Evolutionary conservation across 176 grass and related monocot species (phyloP).

Genomic region (Hordeum vulgare): MorexV3_pseudomolecules_assembly NC_058519.1:634393977-634394476

Average conservation of each 20-base stretch:
- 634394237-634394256: not conserved
- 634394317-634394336: slow-evolving; percentile 65
- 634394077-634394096: not conserved
- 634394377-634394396: slow-evolving; percentile 60
- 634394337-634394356: slow-evolving; percentile 59
- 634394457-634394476: slow-evolving; percentile 85
- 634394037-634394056: not conserved
- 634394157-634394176: not conserved
- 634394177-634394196: not conserved
- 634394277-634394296: not conserved
- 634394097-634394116: not conserved
- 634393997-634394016: not conserved
- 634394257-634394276: not conserved
- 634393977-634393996: not conserved
- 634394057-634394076: slow-evolving; percentile 27
- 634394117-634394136: not conserved
- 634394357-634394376: slow-evolving; percentile 74
- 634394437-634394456: slow-evolving; percentile 66
- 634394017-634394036: not conserved
- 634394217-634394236: not conserved
- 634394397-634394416: slow-evolving; percentile 80
- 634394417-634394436: slow-evolving; percentile 87
- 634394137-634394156: not conserved
- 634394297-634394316: not conserved
- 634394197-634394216: not conserved